Evolutionary conservation across 257 asterid genomes (phyloP), one percentile per base, ranked within the genome.

Genomic region (Nicotiana attenuata): DNA sequence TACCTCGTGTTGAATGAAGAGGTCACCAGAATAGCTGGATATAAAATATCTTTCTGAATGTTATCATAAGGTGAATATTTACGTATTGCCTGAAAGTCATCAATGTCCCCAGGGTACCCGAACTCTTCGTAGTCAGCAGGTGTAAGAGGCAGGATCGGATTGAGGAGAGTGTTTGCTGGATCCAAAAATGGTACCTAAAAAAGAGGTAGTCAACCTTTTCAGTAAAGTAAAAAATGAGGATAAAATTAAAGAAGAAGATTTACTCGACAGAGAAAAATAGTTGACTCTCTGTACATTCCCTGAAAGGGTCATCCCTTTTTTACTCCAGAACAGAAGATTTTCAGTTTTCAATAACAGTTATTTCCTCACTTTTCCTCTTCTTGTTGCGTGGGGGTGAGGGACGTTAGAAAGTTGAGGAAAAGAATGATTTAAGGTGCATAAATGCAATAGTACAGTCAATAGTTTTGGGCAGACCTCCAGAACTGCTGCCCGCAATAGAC

Each of bases 11-110:
- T 89, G 75, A 93, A 91, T 67, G 97, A 96, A 66, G 97, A 93
- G 11, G 93, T 85, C 81, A 92, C 90, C 87, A 92, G 84, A 83
- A 93, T 86, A 76, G 98, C 91, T 31, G 98, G 98, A 86, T 89
- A 92, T 7, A 87, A 33, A 17, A 84, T 88, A 17, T 88, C 92
- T 87, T 87, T 92, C 79, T n/a, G 84, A 78, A 94, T 90, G 84
- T 96, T 96, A 86, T 94, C 98, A 57, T 92, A 96, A 24, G 99
- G 98, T 76, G 99, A 96, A 84, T 89, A 94, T 82, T 92, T 89
- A 35, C 92, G 97, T 61, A 96, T 93, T 61, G 97, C 97, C 83
- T 85, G 91, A 83, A 96, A 96, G 84, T 94, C 97, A 84, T 91
- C 92, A 17, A 88, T 83, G 69, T 92, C 97, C 38, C 93, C 97